Conservation (phyloP, 2,329 filamentous ascomycete species). For the Neonectria sp. region DNA sequence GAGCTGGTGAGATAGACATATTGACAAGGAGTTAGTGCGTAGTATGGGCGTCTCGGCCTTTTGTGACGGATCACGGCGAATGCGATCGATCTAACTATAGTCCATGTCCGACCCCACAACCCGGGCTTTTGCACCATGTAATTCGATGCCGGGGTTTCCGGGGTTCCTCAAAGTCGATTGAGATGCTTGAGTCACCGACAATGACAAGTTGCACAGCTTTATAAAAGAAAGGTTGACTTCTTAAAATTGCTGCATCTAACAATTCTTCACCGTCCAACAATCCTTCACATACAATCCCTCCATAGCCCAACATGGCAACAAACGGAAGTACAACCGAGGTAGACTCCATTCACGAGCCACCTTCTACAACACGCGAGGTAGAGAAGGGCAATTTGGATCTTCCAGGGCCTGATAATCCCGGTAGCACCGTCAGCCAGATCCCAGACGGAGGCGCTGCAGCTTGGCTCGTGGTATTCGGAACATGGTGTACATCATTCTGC, state of each 20-base stretch:
- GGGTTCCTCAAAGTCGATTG: neutral
- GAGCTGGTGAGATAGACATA: too few species aligned
- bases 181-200: neutral
- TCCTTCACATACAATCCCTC: neutral
- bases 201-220: neutral
- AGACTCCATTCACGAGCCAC: neutral
- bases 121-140: neutral
- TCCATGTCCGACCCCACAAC: neutral
- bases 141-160: neutral
- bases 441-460: constrained; percentile 49
- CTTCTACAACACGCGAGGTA: neutral
- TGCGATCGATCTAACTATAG: neutral
- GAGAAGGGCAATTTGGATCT: neutral
- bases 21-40: too few species aligned
- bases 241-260: neutral
- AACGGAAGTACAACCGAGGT: constrained; percentile 16
- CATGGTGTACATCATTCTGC: constrained; percentile 57
- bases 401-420: neutral
- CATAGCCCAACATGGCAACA: constrained; percentile 8
- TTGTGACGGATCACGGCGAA: neutral
- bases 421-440: neutral
- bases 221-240: neutral
- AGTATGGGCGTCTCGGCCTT: neutral
- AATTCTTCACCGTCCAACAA: neutral
- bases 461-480: constrained; percentile 56